A percentile compares a stretch with the other conserved stretches of the same genome.
Evolutionary conservation across 306 rosid genomes (phyloP).

Genomic region (Malus fusca): DNA sequence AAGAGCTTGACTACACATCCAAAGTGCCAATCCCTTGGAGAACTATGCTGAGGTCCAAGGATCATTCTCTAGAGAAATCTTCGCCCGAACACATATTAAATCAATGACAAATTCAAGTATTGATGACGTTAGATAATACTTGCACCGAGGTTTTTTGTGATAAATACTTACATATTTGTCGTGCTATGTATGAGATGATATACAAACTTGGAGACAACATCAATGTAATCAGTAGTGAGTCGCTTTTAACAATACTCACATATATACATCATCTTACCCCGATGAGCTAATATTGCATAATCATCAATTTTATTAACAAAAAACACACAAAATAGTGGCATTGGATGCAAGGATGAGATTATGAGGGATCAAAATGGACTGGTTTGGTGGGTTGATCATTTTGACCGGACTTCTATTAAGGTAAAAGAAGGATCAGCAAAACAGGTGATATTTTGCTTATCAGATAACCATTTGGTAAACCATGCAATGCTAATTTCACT

Average conservation of each 20-base stretch:
- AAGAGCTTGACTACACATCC: too few species aligned
- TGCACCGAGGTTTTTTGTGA: not conserved
- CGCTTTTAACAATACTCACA: not conserved
- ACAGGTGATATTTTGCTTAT: not conserved
- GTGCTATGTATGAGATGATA: too few species aligned
- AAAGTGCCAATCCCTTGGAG: too few species aligned
- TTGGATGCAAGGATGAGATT: not conserved
- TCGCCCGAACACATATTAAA: too few species aligned
- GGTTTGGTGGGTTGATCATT: not conserved
- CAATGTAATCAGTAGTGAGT: not conserved
- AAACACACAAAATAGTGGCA: not conserved
- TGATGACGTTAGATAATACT: not conserved
- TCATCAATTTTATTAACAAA: not conserved
- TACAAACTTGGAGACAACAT: too few species aligned
- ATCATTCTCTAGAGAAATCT: too few species aligned
- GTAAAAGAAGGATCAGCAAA: not conserved
- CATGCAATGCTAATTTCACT: not conserved
- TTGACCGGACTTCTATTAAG: not conserved
- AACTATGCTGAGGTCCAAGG: too few species aligned
- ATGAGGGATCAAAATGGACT: not conserved
- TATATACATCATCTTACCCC: not conserved
- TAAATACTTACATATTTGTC: too few species aligned
- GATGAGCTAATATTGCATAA: not conserved
- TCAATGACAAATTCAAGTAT: not conserved
- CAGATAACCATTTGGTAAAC: not conserved